Evolutionary conservation across 768 basidiomycete species (phyloP), one percentile per base, ranked within the genome.

Genomic region (Boletus sensibilis): DNA sequence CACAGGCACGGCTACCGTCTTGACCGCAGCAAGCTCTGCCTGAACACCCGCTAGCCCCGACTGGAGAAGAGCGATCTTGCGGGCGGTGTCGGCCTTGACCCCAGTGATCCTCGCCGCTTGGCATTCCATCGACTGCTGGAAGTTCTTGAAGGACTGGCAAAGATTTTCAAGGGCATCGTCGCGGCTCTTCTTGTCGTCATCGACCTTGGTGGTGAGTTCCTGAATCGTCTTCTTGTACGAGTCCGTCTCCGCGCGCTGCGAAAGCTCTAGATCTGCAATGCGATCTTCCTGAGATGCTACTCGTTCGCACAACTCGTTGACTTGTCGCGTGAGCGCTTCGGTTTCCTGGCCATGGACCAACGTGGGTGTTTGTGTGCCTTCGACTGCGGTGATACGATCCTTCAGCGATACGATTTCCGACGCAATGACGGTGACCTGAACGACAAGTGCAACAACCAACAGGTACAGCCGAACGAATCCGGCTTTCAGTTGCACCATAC

Each of bases 1-100:
- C 20, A 8, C 16, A 23, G 63, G 53, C 18, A 44, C 8, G 4
- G 29, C 41, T 16, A 29, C 14, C 29, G 25, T 29, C 65, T 56
- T 63, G 46, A 59, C 18, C 12, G 37, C 21, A 7, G 37, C 21
- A 21, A 69, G 52, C 16, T 62, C 60, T 12, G 44, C 38, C 25
- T 31, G 53, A 27, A 63, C 31, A 6, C 31, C 34, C 0, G 44
- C 58, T 13, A 69, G n/a, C 11, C 53, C 67, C 11, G 58, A 53
- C 25, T 67, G 48, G 2, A 62, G 41, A n/a, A 67, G 55, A 4
- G 40, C 35, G 8, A 64, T 60, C 58, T 56, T 68, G 21, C 50
- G 56, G 0, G 67, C 33, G 7, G 55, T 6, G 25, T 69, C 63
- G 20, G 60, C 60, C 51, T 44, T 67, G 47, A 63, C 38, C 7